Base-by-base conservation (phyloP, 225 moss, liverwort and hornwort genomes). In the Climacium dendroides region DNA sequence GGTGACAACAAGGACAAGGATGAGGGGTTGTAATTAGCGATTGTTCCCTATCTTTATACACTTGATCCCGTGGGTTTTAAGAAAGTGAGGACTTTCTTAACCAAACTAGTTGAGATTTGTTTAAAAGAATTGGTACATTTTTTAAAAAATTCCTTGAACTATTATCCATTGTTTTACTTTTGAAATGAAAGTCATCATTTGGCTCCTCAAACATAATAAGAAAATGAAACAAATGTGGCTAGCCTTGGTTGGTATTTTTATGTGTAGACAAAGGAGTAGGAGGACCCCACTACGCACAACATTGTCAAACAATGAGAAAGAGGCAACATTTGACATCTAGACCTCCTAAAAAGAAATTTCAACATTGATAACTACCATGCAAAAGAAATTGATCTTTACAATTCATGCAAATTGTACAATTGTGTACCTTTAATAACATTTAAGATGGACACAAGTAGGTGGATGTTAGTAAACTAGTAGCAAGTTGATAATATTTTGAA, bases 331-430 rank as follows among this genome's bases (percentile, higher is more conserved):
- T 53, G 23, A 35, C 35, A 34, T 52, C 0, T 14, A 4, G 23
- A 24, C 35, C 15, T 53, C 14, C 5, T 23, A 10, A 53, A 35
- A 76, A 35, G 23, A 53, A 52, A 15, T 45, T 39, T 30, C 0
- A 3, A 30, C 7, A 19, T 19, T 0, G 0, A 74, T 47, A 47
- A 47, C 12, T 0, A 6, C 6, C 5, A 16, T 35, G 9, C 2
- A 34, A 0, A 35, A 75, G 32, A 52, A 75, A 5, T 48, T 19
- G 30, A 30, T 48, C 5, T 9, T 20, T 22, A 34, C 8, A 75
- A 75, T 75, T 75, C 4, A 52, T 52, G 22, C 24, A 35, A 15
- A 54, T 22, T 15, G 2, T n/a, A 4, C 16, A 75, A 37, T 45
- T 45, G 8, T 77, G 11, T 77, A n/a, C 11, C n/a, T 37, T 54